Evolutionary conservation across 495 filamentous ascomycete species (phyloP), one percentile per base, ranked within the genome.

Genomic region (Penicillium turbatum): DNA sequence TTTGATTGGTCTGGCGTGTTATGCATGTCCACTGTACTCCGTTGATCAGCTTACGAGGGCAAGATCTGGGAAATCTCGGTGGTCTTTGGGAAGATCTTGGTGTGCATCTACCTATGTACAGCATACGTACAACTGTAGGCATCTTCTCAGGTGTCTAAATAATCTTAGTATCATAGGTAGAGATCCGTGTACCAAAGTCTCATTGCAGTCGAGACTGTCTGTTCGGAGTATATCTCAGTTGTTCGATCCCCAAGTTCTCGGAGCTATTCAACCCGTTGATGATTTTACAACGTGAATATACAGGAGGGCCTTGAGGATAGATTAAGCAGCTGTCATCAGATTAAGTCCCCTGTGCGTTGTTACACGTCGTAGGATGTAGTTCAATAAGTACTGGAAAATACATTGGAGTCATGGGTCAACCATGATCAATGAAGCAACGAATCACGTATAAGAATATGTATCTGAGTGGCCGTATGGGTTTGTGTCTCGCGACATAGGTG

Each of bases 1-100:
- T 39, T 46, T 59, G 51, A 61, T 61, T 61, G 59, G 30, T 39
- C 6, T 29, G n/a, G 6, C 8, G 8, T 15, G 10, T 27, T 16
- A 24, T 53, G 32, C 41, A 46, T 51, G 19, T 38, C 41, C 41
- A 29, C 26, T 41, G 21, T n/a, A 36, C 38, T 32, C 17, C 11
- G 35, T 15, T 29, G 49, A 51, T 51, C 48, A 3, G 7, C 37
- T 51, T 19, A 17, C 15, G 19, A 15, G 13, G 17, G 27, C 6
- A 29, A n/a, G 26, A 24, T 24, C 6, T 47, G 13, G 15, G 17
- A 42, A 21, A 42, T 27, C 24, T 42, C 4, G 4, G 21, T 24
- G 21, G 21, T 24, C 21, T 24, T 2, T 24, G 21, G n/a, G n/a
- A n/a, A n/a, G n/a, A n/a, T n/a, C n/a, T n/a, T n/a, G n/a, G n/a